Evolutionary conservation across 345 rosid species (phyloP), one percentile per base, ranked within the genome.

Genomic region (Tarenaya hassleriana): DNA sequence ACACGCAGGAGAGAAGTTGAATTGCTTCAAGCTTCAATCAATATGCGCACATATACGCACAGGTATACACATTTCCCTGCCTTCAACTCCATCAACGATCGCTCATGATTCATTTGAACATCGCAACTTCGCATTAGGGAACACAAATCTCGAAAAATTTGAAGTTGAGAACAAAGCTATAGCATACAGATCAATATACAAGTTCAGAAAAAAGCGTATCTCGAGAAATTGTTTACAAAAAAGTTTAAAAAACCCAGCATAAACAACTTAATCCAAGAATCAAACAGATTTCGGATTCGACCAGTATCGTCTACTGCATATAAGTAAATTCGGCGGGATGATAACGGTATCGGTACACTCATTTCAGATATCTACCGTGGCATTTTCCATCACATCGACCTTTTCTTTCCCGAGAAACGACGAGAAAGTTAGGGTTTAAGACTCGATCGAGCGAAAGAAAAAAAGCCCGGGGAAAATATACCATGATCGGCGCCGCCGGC

Each of bases 401-500:
- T 32, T 13, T 10, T 32, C 10, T 32, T 17, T 20, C 37, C 27
- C 31, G 17, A 42, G 16, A 8, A 27, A 13, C 40, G 27, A 38
- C 5, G 13, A 40, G 43, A 44, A 34, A 50, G 27, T 33, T 51
- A 15, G 37, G 52, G 57, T 56, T 56, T 41, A 42, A 42, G 68
- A 63, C 41, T 55, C 10, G 34, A 39, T 38, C 46, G 2, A 45
- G 39, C 47, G 34, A 33, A 17, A 17, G 16, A 39, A 55, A 14
- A 37, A 37, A 37, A 37, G n/a, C 0, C 41, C n/a, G 41, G 41
- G n/a, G 56, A 35, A 21, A 32, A 34, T 56, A 41, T 66, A 66
- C 70, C 70, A 66, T 66, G 65, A 41, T 53, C 47, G 1, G 0
- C 46, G 32, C 44, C 60, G 65, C 65, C 51, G 60, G 51, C 47